Base-by-base conservation (phyloP, 2,329 filamentous ascomycete genomes). In the Teratosphaeria gauchensis region DNA sequence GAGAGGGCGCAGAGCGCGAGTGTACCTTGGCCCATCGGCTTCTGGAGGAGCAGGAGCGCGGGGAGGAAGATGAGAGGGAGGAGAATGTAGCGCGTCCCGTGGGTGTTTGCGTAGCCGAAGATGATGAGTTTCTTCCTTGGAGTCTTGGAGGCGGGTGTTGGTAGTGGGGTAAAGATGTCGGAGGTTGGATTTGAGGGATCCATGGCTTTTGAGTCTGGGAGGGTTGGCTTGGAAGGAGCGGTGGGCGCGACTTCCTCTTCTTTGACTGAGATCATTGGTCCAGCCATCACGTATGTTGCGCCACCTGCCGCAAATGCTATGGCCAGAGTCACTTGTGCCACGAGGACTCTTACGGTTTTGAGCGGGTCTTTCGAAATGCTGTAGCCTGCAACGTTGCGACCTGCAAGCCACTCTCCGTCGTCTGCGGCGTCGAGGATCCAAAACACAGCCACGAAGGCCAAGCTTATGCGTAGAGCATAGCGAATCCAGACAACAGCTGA, bases 391-490 rank as follows among this genome's bases (percentile, higher is more conserved):
- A 48, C 19, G 42, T 48, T n/a, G 42, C 42, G 42, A 24, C 16
- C 38, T 0, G 83, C 78, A 52, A 94, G 79, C 92, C 92, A 96
- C 59, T 88, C 82, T 55, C 83, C 86, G 65, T 94, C 94, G 72
- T 95, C 90, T 24, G 91, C 91, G 6, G 91, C 87, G 72, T 99
- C 91, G 14, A 97, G 79, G 16, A 85, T 81, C 94, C 94, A 99
- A 78, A 92, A 96, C 7, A 84, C 69, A 1, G 91, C 90, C 4
- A 86, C 83, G 55, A 95, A 76, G 59, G 92, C 76, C 16, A 99
- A 80, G 1, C 88, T 88, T 33, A 83, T 75, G 53, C 92, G 88
- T 71, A 97, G 85, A 9, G 85, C 86, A 69, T 87, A 84, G 57
- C 88, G 87, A 60, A 96, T 85, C 90, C 92, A 97, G 35, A 88